Conservation (phyloP, 495 filamentous ascomycete species). For the Podospora comata region DNA sequence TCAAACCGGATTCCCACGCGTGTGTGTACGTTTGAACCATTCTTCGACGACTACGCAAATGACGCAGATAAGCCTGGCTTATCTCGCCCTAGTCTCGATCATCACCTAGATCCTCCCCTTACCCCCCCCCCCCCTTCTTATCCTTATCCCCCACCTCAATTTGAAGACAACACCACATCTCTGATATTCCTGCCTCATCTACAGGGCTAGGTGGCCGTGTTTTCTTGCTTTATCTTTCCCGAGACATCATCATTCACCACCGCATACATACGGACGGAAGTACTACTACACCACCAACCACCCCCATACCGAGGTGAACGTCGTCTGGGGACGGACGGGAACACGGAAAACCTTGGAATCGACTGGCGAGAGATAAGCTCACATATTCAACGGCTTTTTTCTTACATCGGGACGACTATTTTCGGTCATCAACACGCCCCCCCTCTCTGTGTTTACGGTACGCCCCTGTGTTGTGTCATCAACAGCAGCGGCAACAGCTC, state of each 20-base stretch:
- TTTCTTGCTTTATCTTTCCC: background rate
- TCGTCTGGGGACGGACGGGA: background rate
- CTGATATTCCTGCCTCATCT: conserved; percentile 20
- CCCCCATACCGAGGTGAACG: background rate
- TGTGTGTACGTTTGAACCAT: conserved; percentile 14
- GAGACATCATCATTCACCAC: background rate
- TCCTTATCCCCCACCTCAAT: background rate
- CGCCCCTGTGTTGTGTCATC: background rate
- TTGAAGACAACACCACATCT: conserved; percentile 15
- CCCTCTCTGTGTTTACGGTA: background rate
- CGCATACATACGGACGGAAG: background rate
- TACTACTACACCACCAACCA: no score
- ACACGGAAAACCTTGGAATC: background rate
- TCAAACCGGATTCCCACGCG: background rate
- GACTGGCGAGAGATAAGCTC: background rate
- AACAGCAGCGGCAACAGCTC: no score
- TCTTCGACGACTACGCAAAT: conserved; percentile 34
- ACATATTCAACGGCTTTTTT: background rate
- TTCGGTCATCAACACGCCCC: background rate
- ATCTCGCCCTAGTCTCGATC: conserved; percentile 51
- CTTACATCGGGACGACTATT: no score
- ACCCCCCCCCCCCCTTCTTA: background rate
- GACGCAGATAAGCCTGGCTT: conserved; percentile 53
- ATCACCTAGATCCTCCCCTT: conserved; percentile 43
- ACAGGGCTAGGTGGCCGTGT: background rate